Evolutionary conservation across 2,329 filamentous ascomycete species (phyloP).

Genomic region (Cytospora paraplurivora): DNA sequence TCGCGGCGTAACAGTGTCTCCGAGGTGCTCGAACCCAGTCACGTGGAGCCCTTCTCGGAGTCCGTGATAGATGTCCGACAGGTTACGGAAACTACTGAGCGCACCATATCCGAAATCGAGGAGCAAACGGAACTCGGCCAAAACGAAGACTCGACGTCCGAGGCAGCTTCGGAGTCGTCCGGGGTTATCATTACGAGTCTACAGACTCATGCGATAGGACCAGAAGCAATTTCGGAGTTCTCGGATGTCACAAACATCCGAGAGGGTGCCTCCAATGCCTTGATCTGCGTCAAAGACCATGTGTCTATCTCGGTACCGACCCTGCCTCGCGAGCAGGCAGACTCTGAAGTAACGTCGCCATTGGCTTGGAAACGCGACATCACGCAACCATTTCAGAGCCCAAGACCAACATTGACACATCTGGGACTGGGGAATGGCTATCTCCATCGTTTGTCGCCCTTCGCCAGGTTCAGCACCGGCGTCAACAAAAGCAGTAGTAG

Average conservation of each 20-base stretch:
- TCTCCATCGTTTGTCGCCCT: conserved; percentile 13
- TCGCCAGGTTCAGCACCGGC: not conserved
- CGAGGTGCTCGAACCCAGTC: conserved; percentile 5
- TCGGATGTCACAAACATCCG: not conserved
- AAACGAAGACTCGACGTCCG: not conserved
- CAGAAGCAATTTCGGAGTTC: conserved; percentile 2
- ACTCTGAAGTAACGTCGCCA: not conserved
- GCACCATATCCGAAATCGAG: not conserved
- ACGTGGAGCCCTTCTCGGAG: conserved; percentile 2
- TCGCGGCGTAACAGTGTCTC: not conserved
- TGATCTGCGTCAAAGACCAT: not conserved
- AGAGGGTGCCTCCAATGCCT: not conserved
- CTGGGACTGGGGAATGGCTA: not conserved
- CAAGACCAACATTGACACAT: conserved; percentile 1
- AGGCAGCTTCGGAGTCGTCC: not conserved
- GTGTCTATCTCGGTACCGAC: not conserved
- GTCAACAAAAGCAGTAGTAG: conserved; percentile 11
- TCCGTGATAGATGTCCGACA: conserved; percentile 2
- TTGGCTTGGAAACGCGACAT: not conserved
- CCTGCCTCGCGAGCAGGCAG: not conserved
- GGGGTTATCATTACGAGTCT: not conserved
- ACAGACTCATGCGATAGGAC: not conserved
- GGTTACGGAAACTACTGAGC: not conserved
- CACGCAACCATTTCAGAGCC: not conserved
- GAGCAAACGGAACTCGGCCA: not conserved